Evolutionary conservation across 2,329 filamentous ascomycete species (phyloP), one percentile per base, ranked within the genome.

Genomic region (Penicillium sp.): DNA sequence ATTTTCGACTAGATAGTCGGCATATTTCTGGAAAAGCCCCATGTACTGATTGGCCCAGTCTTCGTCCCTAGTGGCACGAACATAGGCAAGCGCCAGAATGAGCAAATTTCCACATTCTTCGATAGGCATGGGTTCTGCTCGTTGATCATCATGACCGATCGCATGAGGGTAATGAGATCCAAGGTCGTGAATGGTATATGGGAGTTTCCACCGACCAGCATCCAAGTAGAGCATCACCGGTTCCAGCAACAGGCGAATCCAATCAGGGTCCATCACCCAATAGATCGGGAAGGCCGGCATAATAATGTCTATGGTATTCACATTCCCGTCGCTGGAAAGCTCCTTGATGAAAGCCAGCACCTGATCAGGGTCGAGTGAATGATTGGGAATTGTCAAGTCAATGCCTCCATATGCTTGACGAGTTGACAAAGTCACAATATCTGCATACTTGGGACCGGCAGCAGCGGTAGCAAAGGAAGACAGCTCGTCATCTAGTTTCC

Each of bases 261-360:
- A 80, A 37, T 79, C 73, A 2, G 80, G 78, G 38, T 79, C 75
- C 59, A 80, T 71, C 42, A 78, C 73, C 61, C 79, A 79, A 58
- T 79, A 80, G 13, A 82, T 73, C 0, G 79, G 79, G 57, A 80
- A 80, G 6, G 75, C 72, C 1, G 79, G 77, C 70, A 76, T 79
- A 40, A 81, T 79, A 38, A 81, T 72, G 61, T 81, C 79, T 17
- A 81, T 71, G 0, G 79, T 81, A 58, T 81, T 79, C 42, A 79
- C 60, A 58, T 81, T 80, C 3, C 78, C 79, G 58, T 81, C 73
- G 47, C 78, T 80, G 5, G 77, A 79, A 44, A 81, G 74, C 62
- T 81, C 79, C 54, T 81, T 81, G 62, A 81, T 73, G 42, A 80
- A 81, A 6, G 74, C 76, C 33, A 78, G 62, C 1, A 74, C 68